phyloP scores from a whole-genome alignment of 345 rosid genomes.

The Clarkia xantiana region DNA sequence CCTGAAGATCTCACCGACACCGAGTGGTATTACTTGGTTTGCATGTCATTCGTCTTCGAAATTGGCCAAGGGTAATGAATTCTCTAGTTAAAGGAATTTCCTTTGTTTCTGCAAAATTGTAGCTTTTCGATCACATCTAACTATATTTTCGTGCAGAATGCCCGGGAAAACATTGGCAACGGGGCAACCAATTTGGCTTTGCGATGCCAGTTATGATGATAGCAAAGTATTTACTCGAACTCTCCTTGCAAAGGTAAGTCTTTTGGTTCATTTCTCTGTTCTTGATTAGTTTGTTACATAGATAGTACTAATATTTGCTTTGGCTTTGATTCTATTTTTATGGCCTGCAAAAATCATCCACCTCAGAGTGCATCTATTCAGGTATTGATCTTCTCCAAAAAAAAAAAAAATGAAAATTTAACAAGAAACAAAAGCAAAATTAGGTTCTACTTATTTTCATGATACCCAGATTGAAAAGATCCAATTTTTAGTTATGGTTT shows the following conservation, averaged over 20 bases:
- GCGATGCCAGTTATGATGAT: constrained; percentile 74
- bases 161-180: constrained; percentile 63
- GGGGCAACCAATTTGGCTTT: constrained; percentile 63
- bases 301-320: neutral
- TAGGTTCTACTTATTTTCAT: too few species aligned
- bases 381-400: constrained; percentile 25
- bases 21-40: constrained; percentile 97
- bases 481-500: too few species aligned
- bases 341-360: constrained; percentile 1
- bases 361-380: constrained; percentile 89
- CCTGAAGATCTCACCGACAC: constrained; percentile 86
- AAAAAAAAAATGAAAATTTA: too few species aligned
- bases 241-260: constrained; percentile 70
- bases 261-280: constrained; percentile 2
- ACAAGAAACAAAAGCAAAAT: too few species aligned
- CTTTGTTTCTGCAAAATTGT: too few species aligned
- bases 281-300: neutral
- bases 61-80: constrained; percentile 56
- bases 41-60: constrained; percentile 88
- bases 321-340: constrained; percentile 6
- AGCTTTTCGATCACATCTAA: neutral
- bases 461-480: too few species aligned
- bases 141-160: constrained; percentile 26
- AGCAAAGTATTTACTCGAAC: constrained; percentile 76
- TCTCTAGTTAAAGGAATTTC: neutral